These are phyloP conservation scores for Acaromyces ingoldii DNA, from an alignment of 1,284 basidiomycete genomes.

Conservation along the genomic window DNA sequence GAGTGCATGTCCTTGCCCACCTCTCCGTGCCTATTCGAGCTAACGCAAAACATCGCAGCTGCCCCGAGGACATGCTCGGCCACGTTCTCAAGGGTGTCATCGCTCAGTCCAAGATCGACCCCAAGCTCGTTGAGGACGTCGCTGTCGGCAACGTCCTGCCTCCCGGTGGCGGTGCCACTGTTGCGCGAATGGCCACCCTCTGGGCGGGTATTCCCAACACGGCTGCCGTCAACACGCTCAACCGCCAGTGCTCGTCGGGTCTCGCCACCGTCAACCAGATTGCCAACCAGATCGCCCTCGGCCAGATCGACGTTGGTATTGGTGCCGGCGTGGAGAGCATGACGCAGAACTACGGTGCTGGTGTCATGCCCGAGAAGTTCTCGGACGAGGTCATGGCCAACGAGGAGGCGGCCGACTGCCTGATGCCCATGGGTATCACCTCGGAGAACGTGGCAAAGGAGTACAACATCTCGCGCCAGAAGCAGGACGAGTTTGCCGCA, in stretches of 20 bases:
- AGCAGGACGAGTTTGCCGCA: conserved; percentile 81
- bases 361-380: conserved; percentile 66
- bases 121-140: conserved; percentile 66
- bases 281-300: conserved; percentile 70
- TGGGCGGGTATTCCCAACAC: conserved; percentile 77
- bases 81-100: conserved; percentile 56
- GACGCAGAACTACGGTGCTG: conserved; percentile 65
- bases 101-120: conserved; percentile 62
- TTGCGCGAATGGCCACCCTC: conserved; percentile 90
- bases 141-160: conserved; percentile 74
- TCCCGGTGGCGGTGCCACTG: conserved; percentile 78
- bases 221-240: conserved; percentile 71
- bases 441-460: conserved; percentile 89
- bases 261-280: conserved; percentile 83
- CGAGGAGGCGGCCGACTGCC: conserved; percentile 81
- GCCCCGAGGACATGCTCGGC: conserved; percentile 80
- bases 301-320: conserved; percentile 73
- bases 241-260: conserved; percentile 84
- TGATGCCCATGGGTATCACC: conserved; percentile 93
- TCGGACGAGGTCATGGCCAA: conserved; percentile 74
- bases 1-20: not conserved
- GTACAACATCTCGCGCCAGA: conserved; percentile 67
- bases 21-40: not conserved
- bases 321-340: conserved; percentile 94
- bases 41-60: too few species aligned